Evolutionary conservation across 176 grass and related monocot species (phyloP).

Genomic region (Paspalum vaginatum): DNA sequence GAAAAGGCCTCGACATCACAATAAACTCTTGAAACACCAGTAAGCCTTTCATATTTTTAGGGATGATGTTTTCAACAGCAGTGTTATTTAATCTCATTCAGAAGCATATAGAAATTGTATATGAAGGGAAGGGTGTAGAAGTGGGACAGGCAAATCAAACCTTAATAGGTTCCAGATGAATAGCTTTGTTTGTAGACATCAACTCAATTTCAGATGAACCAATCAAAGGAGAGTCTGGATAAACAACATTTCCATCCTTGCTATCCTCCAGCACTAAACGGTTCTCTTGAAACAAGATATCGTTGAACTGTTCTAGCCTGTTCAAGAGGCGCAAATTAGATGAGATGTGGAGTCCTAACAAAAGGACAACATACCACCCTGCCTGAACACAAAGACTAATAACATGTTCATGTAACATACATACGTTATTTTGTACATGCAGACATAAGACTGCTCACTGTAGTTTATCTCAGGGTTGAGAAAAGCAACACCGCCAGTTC

Average conservation of each 20-base stretch:
- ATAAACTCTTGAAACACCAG: constrained; percentile 4
- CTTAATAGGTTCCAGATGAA: constrained; percentile 72
- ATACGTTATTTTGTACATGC: constrained; percentile 99
- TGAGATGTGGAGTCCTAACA: constrained; percentile 30
- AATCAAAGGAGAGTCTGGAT: constrained; percentile 69
- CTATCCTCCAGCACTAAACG: constrained; percentile 48
- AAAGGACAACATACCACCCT: constrained; percentile 12
- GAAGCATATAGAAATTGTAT: constrained; percentile 25
- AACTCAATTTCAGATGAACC: constrained; percentile 57
- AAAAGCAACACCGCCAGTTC: constrained; percentile 86
- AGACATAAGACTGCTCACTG: constrained; percentile 65
- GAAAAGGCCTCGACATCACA: background rate
- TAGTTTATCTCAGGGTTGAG: constrained; percentile 72
- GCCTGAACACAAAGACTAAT: constrained; percentile 22
- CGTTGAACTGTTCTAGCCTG: constrained; percentile 98
- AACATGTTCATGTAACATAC: constrained; percentile 25
- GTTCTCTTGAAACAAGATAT: constrained; percentile 89
- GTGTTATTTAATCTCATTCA: constrained; percentile 21
- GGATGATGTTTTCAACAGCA: constrained; percentile 6
- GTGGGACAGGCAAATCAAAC: constrained; percentile 40
- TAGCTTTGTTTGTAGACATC: constrained; percentile 63
- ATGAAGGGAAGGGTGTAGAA: constrained; percentile 11
- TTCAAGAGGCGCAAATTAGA: constrained; percentile 30
- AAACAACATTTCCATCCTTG: constrained; percentile 29
- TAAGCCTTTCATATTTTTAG: background rate